phyloP scores from a whole-genome alignment of 2,329 filamentous ascomycete species.

The Ceratocystis smalleyi region DNA sequence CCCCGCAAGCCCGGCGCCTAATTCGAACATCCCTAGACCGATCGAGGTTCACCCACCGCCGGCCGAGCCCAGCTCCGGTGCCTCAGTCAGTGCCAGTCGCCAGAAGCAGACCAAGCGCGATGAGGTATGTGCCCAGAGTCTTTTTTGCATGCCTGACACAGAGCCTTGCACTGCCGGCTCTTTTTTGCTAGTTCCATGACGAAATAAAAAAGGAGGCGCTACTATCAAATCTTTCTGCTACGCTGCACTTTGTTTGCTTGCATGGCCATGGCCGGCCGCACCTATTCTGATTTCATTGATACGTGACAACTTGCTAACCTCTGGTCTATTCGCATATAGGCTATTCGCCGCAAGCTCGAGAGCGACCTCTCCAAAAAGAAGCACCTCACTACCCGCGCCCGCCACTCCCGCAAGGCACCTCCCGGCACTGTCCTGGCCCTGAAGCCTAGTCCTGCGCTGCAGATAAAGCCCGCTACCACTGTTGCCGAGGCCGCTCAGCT shows the following conservation, averaged over 20 bases:
- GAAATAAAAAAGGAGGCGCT: background rate
- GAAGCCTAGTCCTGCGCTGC: constrained; percentile 85
- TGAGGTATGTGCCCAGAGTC: constrained; percentile 52
- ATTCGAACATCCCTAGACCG: constrained; percentile 57
- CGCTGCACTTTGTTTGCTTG: background rate
- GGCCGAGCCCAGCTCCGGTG: constrained; percentile 37
- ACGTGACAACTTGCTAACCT: constrained; percentile 12
- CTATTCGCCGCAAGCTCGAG: constrained; percentile 92
- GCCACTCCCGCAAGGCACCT: constrained; percentile 80
- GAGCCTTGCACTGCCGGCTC: background rate
- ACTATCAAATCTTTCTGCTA: background rate
- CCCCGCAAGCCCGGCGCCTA: constrained; percentile 42
- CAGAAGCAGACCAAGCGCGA: constrained; percentile 95
- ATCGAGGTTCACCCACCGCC: constrained; percentile 45
- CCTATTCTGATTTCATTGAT: background rate
- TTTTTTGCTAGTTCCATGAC: background rate
- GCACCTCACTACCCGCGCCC: constrained; percentile 58
- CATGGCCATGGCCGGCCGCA: background rate
- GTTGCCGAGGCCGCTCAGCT: constrained; percentile 93
- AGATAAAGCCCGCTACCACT: constrained; percentile 90
- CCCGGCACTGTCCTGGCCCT: constrained; percentile 91
- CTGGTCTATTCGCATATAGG: constrained; percentile 36
- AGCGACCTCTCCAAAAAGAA: constrained; percentile 97
- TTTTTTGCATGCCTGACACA: background rate
- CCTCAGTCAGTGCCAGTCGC: constrained; percentile 73